Evolutionary conservation across 2,329 filamentous ascomycete species (phyloP), one percentile per base, ranked within the genome.

Genomic region (Beauveria sp.): DNA sequence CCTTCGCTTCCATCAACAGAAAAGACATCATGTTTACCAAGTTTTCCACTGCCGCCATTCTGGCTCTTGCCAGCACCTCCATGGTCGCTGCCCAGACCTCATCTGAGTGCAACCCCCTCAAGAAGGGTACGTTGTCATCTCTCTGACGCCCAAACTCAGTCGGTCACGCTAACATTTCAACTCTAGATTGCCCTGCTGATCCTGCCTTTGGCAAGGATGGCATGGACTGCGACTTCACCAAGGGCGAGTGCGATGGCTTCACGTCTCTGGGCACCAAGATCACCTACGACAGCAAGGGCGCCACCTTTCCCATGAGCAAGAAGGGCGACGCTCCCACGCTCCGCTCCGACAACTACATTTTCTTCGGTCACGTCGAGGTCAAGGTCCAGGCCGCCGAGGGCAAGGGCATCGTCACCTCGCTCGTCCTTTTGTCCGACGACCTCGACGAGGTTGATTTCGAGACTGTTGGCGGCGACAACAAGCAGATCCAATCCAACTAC

Each of bases 361-460:
- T 98, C 90, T 98, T 96, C 74, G 95, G 95, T 65, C 87, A 87
- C 70, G 84, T 97, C 68, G 89, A 96, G 60, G 85, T 91, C 63
- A 85, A 84, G 34, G 78, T 96, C 70, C 88, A 92, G 75, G 88
- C 89, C 45, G 88, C 95, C 28, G 83, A 88, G 3, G 95, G 93
- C 49, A 80, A 79, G 7, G 95, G 95, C 66, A 89, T 99, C 65
- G 90, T 99, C 65, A 97, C 92, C 77, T 93, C 89, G 66, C 82
- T 90, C 46, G 91, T 98, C 47, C 79, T 99, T 66, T 89, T 96
- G 78, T 97, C 91, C 1, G 90, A 96, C 70, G 85, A 87, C 70
- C 81, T 96, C 22, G 92, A 96, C 72, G 92, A 96, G 80, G 95
- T 98, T 65, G 93, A 98, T 75, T 96, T 91, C 89, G 93, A 98